A percentile compares a stretch with the other conserved stretches of the same genome.
Evolutionary conservation across 345 rosid genomes (phyloP).

Genomic region (Angophora floribunda): DNA sequence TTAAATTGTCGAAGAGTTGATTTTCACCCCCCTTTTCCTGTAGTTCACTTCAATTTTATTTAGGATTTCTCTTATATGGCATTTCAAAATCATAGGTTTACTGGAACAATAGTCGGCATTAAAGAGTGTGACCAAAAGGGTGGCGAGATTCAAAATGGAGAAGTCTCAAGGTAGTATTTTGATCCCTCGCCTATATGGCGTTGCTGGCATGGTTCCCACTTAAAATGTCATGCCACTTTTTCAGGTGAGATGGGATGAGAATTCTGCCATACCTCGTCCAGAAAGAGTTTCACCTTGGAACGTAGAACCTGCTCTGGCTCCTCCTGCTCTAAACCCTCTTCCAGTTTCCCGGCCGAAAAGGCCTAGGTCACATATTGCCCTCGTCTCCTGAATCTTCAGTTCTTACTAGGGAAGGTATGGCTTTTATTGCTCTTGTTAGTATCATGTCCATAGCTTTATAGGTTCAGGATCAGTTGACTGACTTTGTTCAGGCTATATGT

Average conservation of each 20-base stretch:
- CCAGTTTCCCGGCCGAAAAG: constrained; percentile 56
- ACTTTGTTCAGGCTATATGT: constrained; percentile 20
- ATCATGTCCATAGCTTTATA: neutral
- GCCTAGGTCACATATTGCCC: constrained; percentile 37
- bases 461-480: neutral
- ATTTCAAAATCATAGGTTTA: constrained; percentile 39
- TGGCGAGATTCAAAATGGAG: constrained; percentile 81
- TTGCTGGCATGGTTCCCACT: neutral
- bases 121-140: constrained; percentile 48
- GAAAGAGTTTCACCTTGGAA: constrained; percentile 90
- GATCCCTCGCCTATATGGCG: neutral
- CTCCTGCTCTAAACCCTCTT: constrained; percentile 57
- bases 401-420: constrained; percentile 57
- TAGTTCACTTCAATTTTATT: neutral
- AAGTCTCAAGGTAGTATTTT: constrained; percentile 52
- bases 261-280: constrained; percentile 59
- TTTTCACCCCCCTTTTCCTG: neutral
- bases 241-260: constrained; percentile 90
- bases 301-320: constrained; percentile 75
- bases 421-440: neutral
- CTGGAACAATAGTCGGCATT: constrained; percentile 70
- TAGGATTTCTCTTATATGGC: neutral
- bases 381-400: constrained; percentile 51
- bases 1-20: neutral
- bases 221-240: neutral